Base-by-base conservation (phyloP, 163 green algal species). In the Chlorella variabilis region DNA sequence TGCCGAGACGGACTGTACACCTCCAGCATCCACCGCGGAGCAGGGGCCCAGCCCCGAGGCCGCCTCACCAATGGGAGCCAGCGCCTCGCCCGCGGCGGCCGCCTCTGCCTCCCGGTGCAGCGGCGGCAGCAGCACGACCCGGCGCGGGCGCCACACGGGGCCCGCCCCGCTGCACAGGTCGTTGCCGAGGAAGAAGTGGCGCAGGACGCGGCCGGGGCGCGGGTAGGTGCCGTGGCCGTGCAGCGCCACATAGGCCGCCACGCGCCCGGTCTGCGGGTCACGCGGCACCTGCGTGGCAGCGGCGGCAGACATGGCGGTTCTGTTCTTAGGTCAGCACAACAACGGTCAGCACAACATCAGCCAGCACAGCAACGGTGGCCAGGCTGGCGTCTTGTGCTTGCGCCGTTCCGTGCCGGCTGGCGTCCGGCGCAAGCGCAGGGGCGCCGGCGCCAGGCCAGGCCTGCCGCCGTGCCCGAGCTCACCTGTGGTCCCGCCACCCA, bases 151-250 rank as follows among this genome's bases (percentile, higher is more conserved):
- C 86, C 86, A 90, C n/a, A 75, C 67, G 15, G 80, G 71, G 21
- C 85, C 86, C 0, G 3, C 21, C 6, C 21, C 54, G 34, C 75
- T 45, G 75, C 75, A 81, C 7, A 68, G 54, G 62, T 91, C 87
- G 73, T 91, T 91, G 23, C 78, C 87, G 0, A 89, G 45, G 25
- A 73, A 77, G 34, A 84, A 81, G 39, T 87, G 83, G 31, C 87
- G 79, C 36, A 59, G 48, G 9, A 83, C 66, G 4, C 45, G 65
- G 9, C 80, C 85, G 8, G 71, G 17, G 2, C 59, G 61, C 3
- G 88, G 86, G 77, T 92, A 92, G 5, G 61, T 84, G 56, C 88
- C 88, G 39, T 92, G 88, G 1, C 86, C 88, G 69, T 90, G 80
- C n/a, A 68, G 41, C 1, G 88, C 88, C 3, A 90, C 78, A 48